Percentiles rank a stretch among this genome's conserved stretches.
phyloP scores from a whole-genome alignment of 179 eudicot genomes.

The Amaranthus tricolor region DNA sequence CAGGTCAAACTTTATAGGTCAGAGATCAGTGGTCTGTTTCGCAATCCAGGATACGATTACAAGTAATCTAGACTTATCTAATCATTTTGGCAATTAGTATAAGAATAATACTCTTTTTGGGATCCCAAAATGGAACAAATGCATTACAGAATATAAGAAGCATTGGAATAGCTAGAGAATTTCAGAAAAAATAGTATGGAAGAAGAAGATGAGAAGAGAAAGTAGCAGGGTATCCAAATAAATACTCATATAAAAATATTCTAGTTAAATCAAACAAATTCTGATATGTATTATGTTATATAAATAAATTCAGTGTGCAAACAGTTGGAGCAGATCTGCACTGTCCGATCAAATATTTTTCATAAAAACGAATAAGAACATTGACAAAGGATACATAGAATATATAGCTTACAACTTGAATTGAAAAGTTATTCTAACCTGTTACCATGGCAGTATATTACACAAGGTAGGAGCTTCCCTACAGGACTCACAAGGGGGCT shows the following conservation, averaged over 20 bases:
- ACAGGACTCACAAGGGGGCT: conserved; percentile 65
- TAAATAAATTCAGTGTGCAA: neutral
- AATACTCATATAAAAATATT: neutral
- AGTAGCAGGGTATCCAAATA: neutral
- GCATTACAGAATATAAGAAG: neutral
- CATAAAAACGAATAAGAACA: neutral
- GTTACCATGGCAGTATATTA: conserved; percentile 97
- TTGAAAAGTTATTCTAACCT: conserved; percentile 46
- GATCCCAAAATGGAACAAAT: neutral
- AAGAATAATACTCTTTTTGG: neutral
- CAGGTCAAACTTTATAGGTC: too few relatives aligned
- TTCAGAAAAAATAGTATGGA: neutral
- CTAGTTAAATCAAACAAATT: neutral
- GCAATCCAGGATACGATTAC: too few relatives aligned
- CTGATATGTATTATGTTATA: neutral
- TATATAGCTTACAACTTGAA: neutral
- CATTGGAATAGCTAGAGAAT: neutral
- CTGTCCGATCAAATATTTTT: neutral
- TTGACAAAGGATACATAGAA: neutral
- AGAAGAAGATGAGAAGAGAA: neutral
- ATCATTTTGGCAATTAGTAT: neutral
- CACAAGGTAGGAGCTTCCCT: conserved; percentile 86
- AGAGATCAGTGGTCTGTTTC: too few relatives aligned
- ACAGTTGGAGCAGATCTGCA: neutral
- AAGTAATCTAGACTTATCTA: too few relatives aligned